These are phyloP conservation scores for Alnus glutinosa DNA, from an alignment of 306 rosid species.

Conservation along the genomic window DNA sequence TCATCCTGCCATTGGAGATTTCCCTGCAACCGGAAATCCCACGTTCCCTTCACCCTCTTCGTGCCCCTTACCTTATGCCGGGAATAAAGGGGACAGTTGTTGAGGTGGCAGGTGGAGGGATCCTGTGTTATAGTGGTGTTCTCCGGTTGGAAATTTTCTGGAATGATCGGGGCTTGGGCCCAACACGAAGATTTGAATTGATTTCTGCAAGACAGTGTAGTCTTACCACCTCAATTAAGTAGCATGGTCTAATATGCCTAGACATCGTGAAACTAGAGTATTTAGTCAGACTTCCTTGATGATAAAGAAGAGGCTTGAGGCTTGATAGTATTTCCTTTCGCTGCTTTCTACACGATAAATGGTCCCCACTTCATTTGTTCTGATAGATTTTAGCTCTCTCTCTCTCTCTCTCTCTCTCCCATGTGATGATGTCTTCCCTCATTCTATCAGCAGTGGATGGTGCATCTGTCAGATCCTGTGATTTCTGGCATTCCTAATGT, in stretches of 20 bases:
- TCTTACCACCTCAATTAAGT: background rate
- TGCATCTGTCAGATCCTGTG: background rate
- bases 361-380: background rate
- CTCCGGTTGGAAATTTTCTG: too few species aligned
- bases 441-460: background rate
- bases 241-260: background rate
- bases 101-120: too few species aligned
- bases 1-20: too few species aligned
- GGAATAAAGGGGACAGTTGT: too few species aligned
- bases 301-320: background rate
- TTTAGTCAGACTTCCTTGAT: background rate
- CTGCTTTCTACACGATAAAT: background rate
- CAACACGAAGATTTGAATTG: background rate
- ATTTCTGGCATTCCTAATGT: background rate
- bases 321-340: background rate
- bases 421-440: background rate
- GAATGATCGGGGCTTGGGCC: background rate
- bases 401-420: background rate
- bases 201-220: background rate
- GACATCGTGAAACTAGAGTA: background rate
- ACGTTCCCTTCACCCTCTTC: too few species aligned
- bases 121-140: too few species aligned
- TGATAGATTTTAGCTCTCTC: background rate
- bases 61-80: too few species aligned
- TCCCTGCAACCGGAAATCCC: too few species aligned